These are phyloP conservation scores for Lophiostoma macrostomum DNA, from an alignment of 495 filamentous ascomycete genomes.

Conservation along the genomic window DNA sequence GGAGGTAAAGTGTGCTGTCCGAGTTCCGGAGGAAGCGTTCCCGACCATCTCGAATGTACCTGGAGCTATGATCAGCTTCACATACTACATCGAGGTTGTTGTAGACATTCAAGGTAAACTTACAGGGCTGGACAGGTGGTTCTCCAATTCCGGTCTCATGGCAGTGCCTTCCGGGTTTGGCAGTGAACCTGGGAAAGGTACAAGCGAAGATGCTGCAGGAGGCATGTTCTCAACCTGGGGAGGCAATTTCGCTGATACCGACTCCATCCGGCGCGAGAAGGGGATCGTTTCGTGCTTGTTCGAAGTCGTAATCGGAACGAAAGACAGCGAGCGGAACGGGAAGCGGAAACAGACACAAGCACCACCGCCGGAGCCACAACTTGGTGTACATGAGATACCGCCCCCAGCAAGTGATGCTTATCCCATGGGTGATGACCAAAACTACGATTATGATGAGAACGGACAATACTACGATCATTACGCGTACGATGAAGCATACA, in stretches of 20 bases:
- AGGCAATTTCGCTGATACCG: constrained; percentile 82
- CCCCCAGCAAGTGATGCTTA: constrained; percentile 13
- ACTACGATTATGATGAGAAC: constrained; percentile 44
- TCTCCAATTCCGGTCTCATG: constrained; percentile 57
- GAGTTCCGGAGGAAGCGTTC: constrained; percentile 86
- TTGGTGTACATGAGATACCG: constrained; percentile 34
- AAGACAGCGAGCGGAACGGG: constrained; percentile 65
- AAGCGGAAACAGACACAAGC: constrained; percentile 40
- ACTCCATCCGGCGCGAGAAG: constrained; percentile 79
- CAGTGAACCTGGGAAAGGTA: constrained; percentile 1
- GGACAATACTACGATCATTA: constrained; percentile 28
- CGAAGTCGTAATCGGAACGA: constrained; percentile 84
- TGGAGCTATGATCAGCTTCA: constrained; percentile 87
- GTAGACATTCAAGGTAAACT: constrained; percentile 88
- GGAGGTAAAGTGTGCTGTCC: constrained; percentile 72
- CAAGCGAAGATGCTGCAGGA: constrained; percentile 35
- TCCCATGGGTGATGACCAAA: constrained; percentile 23
- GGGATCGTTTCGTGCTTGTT: constrained; percentile 78
- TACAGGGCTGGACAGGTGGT: constrained; percentile 61
- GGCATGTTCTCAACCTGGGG: constrained; percentile 56
- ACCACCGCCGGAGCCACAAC: constrained; percentile 25
- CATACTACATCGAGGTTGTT: constrained; percentile 88
- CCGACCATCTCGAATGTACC: constrained; percentile 88
- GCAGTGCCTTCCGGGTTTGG: constrained; percentile 42
- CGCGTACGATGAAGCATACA: constrained; percentile 13